Evolutionary conservation across 768 basidiomycete genomes (phyloP).

Genomic region (Guyanaporus albipodus): DNA sequence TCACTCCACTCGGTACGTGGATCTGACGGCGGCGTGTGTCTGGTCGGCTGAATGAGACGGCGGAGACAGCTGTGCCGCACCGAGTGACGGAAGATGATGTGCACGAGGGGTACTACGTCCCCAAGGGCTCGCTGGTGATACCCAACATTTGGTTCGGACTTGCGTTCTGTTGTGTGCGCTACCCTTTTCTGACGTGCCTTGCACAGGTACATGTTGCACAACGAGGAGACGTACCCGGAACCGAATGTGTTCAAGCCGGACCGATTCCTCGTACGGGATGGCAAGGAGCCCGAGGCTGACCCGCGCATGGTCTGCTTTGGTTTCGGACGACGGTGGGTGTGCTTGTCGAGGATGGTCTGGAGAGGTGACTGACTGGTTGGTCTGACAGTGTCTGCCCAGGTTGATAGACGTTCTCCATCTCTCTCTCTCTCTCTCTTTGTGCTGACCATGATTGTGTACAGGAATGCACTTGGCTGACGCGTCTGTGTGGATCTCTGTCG

Average conservation of each 20-base stretch:
- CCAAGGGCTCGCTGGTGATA: slow-evolving; percentile 37
- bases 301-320: slow-evolving; percentile 64
- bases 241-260: slow-evolving; percentile 58
- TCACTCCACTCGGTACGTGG: slow-evolving; percentile 38
- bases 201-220: slow-evolving; percentile 31
- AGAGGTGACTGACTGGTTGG: neutral
- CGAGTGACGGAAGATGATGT: slow-evolving; percentile 56
- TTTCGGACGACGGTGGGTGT: slow-evolving; percentile 56
- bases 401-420: slow-evolving; percentile 1
- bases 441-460: slow-evolving; percentile 20
- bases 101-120: slow-evolving; percentile 59
- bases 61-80: slow-evolving; percentile 37
- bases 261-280: slow-evolving; percentile 44
- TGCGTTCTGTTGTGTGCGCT: slow-evolving; percentile 5
- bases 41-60: slow-evolving; percentile 34
- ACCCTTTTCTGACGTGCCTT: neutral
- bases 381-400: slow-evolving; percentile 27
- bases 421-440: slow-evolving; percentile 15
- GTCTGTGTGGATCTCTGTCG: slow-evolving; percentile 43
- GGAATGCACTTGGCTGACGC: slow-evolving; percentile 52
- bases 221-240: slow-evolving; percentile 42
- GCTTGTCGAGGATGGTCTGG: neutral
- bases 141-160: slow-evolving; percentile 21
- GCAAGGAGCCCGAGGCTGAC: slow-evolving; percentile 45
- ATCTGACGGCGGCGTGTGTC: slow-evolving; percentile 10